Percentiles rank a stretch among this genome's conserved stretches.
These are phyloP conservation scores for Thymus quinquecostatus DNA, from an alignment of 257 asterid genomes.

Conservation along the genomic window DNA sequence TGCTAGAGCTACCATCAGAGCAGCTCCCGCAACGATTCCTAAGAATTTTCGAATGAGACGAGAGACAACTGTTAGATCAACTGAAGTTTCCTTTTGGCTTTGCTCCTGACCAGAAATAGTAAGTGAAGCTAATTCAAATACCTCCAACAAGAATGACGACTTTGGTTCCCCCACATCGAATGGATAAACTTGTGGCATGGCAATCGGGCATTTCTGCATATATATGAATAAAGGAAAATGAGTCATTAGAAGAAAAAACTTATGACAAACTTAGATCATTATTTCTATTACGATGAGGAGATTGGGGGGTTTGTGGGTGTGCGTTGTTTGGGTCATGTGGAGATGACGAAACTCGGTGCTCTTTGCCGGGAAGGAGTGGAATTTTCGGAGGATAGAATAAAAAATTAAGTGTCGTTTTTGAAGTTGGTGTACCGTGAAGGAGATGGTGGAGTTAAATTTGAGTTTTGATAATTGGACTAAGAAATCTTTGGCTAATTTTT, in stretches of 20 bases:
- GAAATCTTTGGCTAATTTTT: too few species aligned
- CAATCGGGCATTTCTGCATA: conserved; percentile 46
- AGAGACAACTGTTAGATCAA: not conserved
- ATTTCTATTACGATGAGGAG: too few species aligned
- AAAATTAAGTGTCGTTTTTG: too few species aligned
- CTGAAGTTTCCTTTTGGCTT: not conserved
- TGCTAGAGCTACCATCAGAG: conserved; percentile 42
- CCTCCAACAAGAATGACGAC: conserved; percentile 74
- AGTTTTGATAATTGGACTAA: too few species aligned
- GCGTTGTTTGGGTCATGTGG: too few species aligned
- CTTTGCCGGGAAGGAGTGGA: too few species aligned
- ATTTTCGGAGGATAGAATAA: too few species aligned
- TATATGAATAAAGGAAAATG: conserved; percentile 26
- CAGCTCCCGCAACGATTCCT: conserved; percentile 79
- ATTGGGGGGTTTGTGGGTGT: too few species aligned
- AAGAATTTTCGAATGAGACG: not conserved
- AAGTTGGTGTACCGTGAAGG: too few species aligned
- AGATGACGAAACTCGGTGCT: too few species aligned
- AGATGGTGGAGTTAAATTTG: too few species aligned
- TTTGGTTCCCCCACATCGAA: conserved; percentile 52
- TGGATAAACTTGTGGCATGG: conserved; percentile 42
- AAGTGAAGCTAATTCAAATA: conserved; percentile 21
- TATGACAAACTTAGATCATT: not conserved
- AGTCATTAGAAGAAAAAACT: conserved; percentile 3
- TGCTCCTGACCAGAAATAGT: too few species aligned